Evolutionary conservation across 208 protist genomes (phyloP).

Genomic region (Crithidia sp.): DNA sequence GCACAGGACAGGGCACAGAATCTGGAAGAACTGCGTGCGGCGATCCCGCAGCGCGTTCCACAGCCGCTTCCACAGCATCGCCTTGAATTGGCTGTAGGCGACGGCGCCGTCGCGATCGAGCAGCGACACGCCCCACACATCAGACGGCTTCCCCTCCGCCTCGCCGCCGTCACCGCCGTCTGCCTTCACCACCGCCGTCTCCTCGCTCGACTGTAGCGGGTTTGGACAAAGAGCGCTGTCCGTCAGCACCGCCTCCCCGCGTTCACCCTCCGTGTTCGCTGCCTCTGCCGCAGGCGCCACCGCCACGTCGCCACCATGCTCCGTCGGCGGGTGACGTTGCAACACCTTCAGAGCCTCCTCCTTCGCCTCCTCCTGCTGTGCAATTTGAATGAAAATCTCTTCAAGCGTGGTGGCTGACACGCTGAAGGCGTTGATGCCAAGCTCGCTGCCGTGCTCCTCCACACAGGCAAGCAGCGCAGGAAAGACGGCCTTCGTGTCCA

Average conservation of each 20-base stretch:
- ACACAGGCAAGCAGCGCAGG: slow-evolving; percentile 49
- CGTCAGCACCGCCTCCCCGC: too few species aligned
- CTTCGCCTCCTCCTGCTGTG: slow-evolving; percentile 42
- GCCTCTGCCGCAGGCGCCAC: too few species aligned
- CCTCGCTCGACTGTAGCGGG: too few species aligned
- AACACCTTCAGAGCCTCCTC: slow-evolving; percentile 16
- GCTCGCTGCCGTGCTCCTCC: slow-evolving; percentile 32
- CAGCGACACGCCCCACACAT: slow-evolving; percentile 49
- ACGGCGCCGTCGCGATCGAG: slow-evolving; percentile 17
- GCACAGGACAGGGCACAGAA: slow-evolving; percentile 69
- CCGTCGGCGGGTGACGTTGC: not conserved
- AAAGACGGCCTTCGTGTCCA: slow-evolving; percentile 44
- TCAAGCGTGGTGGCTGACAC: slow-evolving; percentile 75
- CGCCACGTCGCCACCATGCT: too few species aligned
- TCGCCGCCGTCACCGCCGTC: not conserved
- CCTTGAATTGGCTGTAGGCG: slow-evolving; percentile 58
- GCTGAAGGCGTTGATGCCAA: slow-evolving; percentile 55
- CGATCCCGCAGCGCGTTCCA: slow-evolving; percentile 63
- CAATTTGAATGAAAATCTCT: slow-evolving; percentile 77
- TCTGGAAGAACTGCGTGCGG: slow-evolving; percentile 75
- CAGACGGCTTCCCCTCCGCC: slow-evolving; percentile 15
- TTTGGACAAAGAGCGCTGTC: too few species aligned
- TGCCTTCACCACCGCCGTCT: not conserved
- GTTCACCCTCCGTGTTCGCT: too few species aligned
- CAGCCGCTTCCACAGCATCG: slow-evolving; percentile 64